Base-by-base conservation (phyloP, 2,329 filamentous ascomycete species). In the Arthroderma sp. region DNA sequence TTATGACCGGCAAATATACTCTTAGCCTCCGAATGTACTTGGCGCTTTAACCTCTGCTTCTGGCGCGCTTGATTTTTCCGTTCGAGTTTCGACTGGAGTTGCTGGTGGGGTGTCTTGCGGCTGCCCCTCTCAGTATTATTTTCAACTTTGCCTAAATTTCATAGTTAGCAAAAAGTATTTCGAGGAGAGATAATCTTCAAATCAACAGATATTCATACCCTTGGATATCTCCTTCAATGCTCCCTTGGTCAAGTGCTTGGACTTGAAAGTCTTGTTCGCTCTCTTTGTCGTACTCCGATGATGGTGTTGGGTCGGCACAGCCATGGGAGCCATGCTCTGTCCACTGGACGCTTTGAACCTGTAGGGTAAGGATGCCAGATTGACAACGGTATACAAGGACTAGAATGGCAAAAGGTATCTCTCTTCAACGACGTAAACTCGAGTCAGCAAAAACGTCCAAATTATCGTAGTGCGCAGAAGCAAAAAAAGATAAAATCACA, bases 31-130 rank as follows among this genome's bases (percentile, higher is more conserved):
- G 83, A 73, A 58, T 91, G 83, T 56, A 91, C 86, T 59, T 80
- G 80, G 59, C 87, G 80, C 66, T 96, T 95, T 54, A 80, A 73
- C 50, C 83, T 70, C 57, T 89, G 84, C 63, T 82, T 80, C 71
- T 98, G 91, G 65, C 89, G 89, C 55, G 86, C 85, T 70, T 94
- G 86, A 65, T 98, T 96, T 56, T 86, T 81, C 48, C 91, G 83
- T 66, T 94, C 87, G 63, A 98, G 77, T 68, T 96, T 98, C 48
- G 87, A 94, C 85, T 95, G 89, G 68, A 95, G 78, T 68, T 94
- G 86, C 63, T 98, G 91, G 63, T 94, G 86, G 45, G 86, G 86
- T 10, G 89, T 94, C 65, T 86, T 93, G 58, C 89, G 80, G 56
- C 73, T 72, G 49, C 82, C 81, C 56, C 74, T 78, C 59, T 94